Evolutionary conservation across 345 rosid species (phyloP).

Genomic region (Trapa incisa): DNA sequence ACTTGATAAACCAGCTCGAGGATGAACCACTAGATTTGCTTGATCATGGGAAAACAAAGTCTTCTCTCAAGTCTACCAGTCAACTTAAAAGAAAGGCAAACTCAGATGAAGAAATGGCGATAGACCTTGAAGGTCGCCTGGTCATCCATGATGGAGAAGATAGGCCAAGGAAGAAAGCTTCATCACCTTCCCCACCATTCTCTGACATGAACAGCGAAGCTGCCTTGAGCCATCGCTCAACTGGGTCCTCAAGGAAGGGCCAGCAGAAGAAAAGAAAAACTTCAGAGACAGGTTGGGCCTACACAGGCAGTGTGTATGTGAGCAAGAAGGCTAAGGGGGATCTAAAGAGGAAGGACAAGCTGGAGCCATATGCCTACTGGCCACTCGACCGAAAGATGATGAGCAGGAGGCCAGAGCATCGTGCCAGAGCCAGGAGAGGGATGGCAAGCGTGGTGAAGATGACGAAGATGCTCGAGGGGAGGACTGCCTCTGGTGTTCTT

Average conservation of each 20-base stretch:
- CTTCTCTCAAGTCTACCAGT: constrained; percentile 53
- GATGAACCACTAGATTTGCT: constrained; percentile 92
- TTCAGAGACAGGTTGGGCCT: constrained; percentile 70
- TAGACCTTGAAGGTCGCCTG: constrained; percentile 70
- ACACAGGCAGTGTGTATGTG: constrained; percentile 75
- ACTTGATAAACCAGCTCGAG: constrained; percentile 48
- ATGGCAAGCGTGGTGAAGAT: constrained; percentile 73
- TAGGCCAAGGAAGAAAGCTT: background rate
- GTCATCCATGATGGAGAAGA: constrained; percentile 47
- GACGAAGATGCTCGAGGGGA: constrained; percentile 73
- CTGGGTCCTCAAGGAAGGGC: constrained; percentile 34
- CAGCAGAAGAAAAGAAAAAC: constrained; percentile 55
- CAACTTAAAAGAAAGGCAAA: constrained; percentile 46
- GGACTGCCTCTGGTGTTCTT: constrained; percentile 46
- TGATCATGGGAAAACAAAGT: constrained; percentile 62
- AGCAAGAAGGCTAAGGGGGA: constrained; percentile 90
- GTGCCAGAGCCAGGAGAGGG: constrained; percentile 77
- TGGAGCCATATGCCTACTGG: constrained; percentile 96
- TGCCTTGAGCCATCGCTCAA: constrained; percentile 29
- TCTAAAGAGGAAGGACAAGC: constrained; percentile 72
- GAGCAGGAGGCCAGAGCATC: constrained; percentile 81
- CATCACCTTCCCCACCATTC: background rate
- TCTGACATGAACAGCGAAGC: constrained; percentile 51
- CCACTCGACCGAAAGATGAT: constrained; percentile 95
- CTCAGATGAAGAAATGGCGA: constrained; percentile 74